Base-by-base conservation (phyloP, 2,329 filamentous ascomycete genomes). In the Ophiostoma perfectum region DNA sequence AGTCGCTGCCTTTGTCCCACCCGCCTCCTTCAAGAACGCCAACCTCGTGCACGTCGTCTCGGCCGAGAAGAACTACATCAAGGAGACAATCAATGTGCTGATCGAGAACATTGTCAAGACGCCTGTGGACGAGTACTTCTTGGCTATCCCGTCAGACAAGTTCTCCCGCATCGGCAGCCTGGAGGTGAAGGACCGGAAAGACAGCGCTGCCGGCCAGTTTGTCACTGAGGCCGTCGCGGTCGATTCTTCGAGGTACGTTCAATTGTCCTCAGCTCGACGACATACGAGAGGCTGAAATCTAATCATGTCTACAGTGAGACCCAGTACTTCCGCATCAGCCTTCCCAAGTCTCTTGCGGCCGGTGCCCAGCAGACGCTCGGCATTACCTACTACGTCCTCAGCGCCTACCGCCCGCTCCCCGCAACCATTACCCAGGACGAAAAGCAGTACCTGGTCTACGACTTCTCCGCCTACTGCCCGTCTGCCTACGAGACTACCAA, bases 121-220 rank as follows among this genome's bases (percentile, higher is more conserved):
- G 73, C 85, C 93, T 18, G 93, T 98, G 77, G 86, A 88, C 77
- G 90, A 96, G 78, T 99, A 99, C 84, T 98, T 90, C 78, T 75
- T 99, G 67, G 91, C 93, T 3, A 96, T 99, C 77, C 89, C 91
- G 69, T 82, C 88, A 70, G 85, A 89, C 71, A 83, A 92, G 78
- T 86, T 97, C 74, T 85, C 87, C 72, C 88, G 86, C 72, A 81
- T 98, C 71, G 95, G 94, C 72, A 92, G 90, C 52, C 81, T 99
- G 69, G 93, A 98, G 80, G 95, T 93, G 67, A 92, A 90, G 81
- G 92, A 98, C 78, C 95, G 93, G 83, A 97, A 97, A 79, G 86
- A 93, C 72, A 79, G 85, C 47, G 84, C 83, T 67, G 83, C 86
- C 73, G 86, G 84, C 12, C 82, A 85, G 45, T 96, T 97, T 78